phyloP scores from a whole-genome alignment of 2,329 filamentous ascomycete genomes.

The Pseudocercospora cruenta region DNA sequence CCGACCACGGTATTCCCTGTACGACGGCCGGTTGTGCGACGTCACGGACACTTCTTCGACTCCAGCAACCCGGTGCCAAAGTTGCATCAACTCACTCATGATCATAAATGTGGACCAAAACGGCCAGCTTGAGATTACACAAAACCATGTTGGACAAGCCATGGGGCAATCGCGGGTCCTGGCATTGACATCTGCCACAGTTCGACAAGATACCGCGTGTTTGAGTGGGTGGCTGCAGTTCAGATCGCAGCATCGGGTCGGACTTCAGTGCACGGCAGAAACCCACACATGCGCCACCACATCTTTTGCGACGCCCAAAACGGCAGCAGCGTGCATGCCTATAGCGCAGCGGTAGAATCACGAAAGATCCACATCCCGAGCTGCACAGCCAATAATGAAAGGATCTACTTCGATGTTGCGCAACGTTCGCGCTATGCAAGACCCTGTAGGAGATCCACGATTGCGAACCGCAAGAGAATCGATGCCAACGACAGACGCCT shows the following conservation, averaged over 20 bases:
- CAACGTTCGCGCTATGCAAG: conserved; percentile 17
- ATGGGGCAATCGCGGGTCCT: conserved; percentile 16
- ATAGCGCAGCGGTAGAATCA: conserved; percentile 25
- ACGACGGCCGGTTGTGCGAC: conserved; percentile 14
- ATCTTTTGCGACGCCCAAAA: conserved; percentile 1
- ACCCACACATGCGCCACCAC: conserved; percentile 9
- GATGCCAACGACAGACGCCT: conserved; percentile 21
- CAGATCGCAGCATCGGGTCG: conserved; percentile 18
- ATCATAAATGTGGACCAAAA: conserved; percentile 15
- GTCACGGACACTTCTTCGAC: conserved; percentile 16
- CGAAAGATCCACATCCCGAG: conserved; percentile 16
- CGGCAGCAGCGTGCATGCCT: conserved; percentile 24
- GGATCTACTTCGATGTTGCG: conserved; percentile 19
- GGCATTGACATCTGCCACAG: conserved; percentile 27
- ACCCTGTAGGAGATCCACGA: conserved; percentile 16
- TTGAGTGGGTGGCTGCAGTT: conserved; percentile 25
- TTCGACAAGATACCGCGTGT: conserved; percentile 26
- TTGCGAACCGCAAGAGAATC: conserved; percentile 15
- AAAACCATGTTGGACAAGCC: conserved; percentile 14
- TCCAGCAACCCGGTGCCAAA: conserved; percentile 25
- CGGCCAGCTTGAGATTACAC: conserved; percentile 13
- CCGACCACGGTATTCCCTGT: conserved; percentile 25
- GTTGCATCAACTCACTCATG: conserved; percentile 23
- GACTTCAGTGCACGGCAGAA: conserved; percentile 16
- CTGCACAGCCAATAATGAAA: conserved; percentile 14